A percentile compares a stretch with the other conserved stretches of the same genome.
Conservation (phyloP, 169 alveolate genomes). For the Plasmodium fragile region DNA sequence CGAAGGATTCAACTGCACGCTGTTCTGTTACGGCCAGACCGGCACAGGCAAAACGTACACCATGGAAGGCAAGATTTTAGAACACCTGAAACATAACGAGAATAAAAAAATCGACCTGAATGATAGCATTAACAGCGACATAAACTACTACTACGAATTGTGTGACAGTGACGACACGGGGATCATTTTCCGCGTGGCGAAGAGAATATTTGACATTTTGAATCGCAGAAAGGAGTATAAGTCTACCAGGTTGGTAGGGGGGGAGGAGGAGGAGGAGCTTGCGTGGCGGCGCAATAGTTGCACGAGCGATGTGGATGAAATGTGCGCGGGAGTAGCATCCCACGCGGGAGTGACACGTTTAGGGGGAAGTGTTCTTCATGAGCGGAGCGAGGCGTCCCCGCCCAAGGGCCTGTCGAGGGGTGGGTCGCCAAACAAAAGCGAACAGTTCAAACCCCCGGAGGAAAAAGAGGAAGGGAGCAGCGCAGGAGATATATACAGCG, state of each 20-base stretch:
- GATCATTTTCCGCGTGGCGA: conserved; percentile 44
- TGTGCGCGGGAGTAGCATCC: not conserved
- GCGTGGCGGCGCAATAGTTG: not conserved
- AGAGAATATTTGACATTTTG: conserved; percentile 42
- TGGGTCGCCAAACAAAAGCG: not conserved
- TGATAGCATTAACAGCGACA: conserved; percentile 65
- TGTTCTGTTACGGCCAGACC: conserved; percentile 66
- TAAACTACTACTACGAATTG: conserved; percentile 35
- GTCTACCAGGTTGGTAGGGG: not conserved
- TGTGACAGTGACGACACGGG: conserved; percentile 75
- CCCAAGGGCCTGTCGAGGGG: not conserved
- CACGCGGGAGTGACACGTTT: not conserved
- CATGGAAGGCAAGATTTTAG: conserved; percentile 57
- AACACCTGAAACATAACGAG: conserved; percentile 25
- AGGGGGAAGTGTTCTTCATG: not conserved
- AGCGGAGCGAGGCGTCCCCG: not conserved
- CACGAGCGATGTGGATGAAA: too few species aligned
- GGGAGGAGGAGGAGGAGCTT: not conserved
- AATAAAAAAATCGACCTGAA: conserved; percentile 32
- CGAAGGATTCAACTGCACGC: conserved; percentile 70
- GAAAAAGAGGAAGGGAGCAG: not conserved
- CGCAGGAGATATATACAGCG: not conserved
- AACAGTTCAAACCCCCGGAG: not conserved
- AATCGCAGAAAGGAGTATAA: conserved; percentile 40
- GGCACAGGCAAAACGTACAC: conserved; percentile 69